Evolutionary conservation across 1,284 basidiomycete species (phyloP).

Genomic region (Mycena sp.): DNA sequence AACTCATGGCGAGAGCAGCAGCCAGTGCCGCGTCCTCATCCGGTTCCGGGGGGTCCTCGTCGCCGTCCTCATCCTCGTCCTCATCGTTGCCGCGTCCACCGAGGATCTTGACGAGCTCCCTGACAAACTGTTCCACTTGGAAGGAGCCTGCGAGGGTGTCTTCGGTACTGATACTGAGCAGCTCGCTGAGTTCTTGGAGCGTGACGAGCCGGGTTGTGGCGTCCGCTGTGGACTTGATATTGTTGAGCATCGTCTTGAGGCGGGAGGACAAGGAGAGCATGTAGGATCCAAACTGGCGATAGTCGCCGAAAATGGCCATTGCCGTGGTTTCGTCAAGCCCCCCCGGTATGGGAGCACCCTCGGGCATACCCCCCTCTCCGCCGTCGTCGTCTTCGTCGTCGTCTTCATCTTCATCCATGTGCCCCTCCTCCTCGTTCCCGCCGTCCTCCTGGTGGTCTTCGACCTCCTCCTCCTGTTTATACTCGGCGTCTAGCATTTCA

Average conservation of each 20-base stretch:
- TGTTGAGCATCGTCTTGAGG: slow-evolving; percentile 89
- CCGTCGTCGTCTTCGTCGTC: slow-evolving; percentile 55
- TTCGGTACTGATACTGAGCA: slow-evolving; percentile 96
- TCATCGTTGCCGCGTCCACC: slow-evolving; percentile 82
- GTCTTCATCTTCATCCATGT: slow-evolving; percentile 43
- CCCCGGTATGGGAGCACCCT: slow-evolving; percentile 55
- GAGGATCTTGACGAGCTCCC: slow-evolving; percentile 92
- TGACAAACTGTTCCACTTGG: slow-evolving; percentile 91
- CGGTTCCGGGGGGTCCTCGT: slow-evolving; percentile 64
- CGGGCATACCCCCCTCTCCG: slow-evolving; percentile 41
- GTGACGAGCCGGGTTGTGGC: slow-evolving; percentile 87
- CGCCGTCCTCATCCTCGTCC: slow-evolving; percentile 71
- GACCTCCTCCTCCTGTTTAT: slow-evolving; percentile 63
- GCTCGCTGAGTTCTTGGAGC: slow-evolving; percentile 93
- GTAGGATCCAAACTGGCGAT: slow-evolving; percentile 87
- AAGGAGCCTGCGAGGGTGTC: slow-evolving; percentile 97
- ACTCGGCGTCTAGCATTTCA: slow-evolving; percentile 77
- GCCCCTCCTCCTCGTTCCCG: slow-evolving; percentile 37
- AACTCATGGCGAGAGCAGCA: slow-evolving; percentile 82
- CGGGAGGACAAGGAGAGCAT: slow-evolving; percentile 89
- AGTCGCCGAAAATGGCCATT: slow-evolving; percentile 86
- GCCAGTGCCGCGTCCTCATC: slow-evolving; percentile 89
- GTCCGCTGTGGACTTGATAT: slow-evolving; percentile 86
- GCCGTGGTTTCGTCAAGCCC: slow-evolving; percentile 80
- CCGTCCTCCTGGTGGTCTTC: slow-evolving; percentile 50